Conservation (phyloP, 75 land plant species). For the Pseudotsuga menziesii region DNA sequence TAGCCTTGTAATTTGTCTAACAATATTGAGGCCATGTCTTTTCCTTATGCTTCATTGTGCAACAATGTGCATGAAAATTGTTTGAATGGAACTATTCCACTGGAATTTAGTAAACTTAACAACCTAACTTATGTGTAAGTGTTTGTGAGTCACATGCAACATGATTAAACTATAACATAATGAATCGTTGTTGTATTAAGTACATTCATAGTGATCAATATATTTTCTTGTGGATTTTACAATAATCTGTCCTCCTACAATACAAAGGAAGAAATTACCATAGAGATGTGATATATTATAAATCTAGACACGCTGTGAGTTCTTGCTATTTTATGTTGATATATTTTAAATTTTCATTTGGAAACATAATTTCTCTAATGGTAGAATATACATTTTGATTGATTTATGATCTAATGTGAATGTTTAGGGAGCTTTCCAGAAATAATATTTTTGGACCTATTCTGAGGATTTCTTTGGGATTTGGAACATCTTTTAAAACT, state of each 20-base stretch:
- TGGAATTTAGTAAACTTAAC: conserved; percentile 61
- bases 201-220: not conserved
- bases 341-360: too few relatives aligned
- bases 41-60: not conserved
- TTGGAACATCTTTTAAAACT: conserved; percentile 84
- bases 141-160: not conserved
- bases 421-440: conserved; percentile 61
- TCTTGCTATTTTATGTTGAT: not conserved
- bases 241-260: conserved; percentile 68
- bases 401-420: not conserved
- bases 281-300: conserved; percentile 76
- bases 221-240: not conserved
- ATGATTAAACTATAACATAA: too few relatives aligned
- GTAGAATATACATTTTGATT: not conserved
- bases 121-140: conserved; percentile 94
- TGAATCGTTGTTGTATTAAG: not conserved
- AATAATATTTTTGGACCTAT: conserved; percentile 70
- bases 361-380: not conserved
- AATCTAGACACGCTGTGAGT: conserved; percentile 85
- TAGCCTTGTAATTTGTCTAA: not conserved
- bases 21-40: not conserved
- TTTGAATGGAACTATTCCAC: conserved; percentile 75
- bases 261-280: conserved; percentile 27
- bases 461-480: conserved; percentile 75
- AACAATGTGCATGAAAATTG: conserved; percentile 73